phyloP scores from a whole-genome alignment of 2,329 filamentous ascomycete species.

The Penicillium sp. region DNA sequence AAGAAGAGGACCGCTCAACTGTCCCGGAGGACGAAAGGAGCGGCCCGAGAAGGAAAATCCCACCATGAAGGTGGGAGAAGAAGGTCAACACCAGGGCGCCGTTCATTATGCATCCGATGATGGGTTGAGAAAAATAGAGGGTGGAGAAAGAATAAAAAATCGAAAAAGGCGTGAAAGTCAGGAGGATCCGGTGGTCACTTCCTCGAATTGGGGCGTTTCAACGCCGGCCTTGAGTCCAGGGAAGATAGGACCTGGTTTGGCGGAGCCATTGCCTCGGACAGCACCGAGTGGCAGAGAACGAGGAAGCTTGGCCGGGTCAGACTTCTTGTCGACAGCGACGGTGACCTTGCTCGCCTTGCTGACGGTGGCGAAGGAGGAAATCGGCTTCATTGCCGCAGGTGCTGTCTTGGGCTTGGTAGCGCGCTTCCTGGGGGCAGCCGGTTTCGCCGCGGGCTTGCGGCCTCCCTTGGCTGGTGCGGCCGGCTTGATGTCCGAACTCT shows the following conservation, averaged over 20 bases:
- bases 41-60: slow-evolving; percentile 16
- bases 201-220: slow-evolving; percentile 10
- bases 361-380: slow-evolving; percentile 43
- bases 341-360: slow-evolving; percentile 38
- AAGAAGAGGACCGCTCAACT: background rate
- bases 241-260: slow-evolving; percentile 31
- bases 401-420: slow-evolving; percentile 16
- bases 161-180: slow-evolving; percentile 11
- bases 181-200: slow-evolving; percentile 12
- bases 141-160: slow-evolving; percentile 10
- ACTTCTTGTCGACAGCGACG: slow-evolving; percentile 34
- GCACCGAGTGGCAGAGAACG: slow-evolving; percentile 42
- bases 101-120: slow-evolving; percentile 27
- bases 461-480: slow-evolving; percentile 34
- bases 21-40: background rate
- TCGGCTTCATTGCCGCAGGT: slow-evolving; percentile 35
- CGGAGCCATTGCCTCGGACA: slow-evolving; percentile 43
- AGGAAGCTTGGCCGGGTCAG: slow-evolving; percentile 42
- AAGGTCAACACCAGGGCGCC: slow-evolving; percentile 18
- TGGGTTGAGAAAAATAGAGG: background rate
- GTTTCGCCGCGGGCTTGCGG: slow-evolving; percentile 18
- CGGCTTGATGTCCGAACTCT: slow-evolving; percentile 20
- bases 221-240: slow-evolving; percentile 33
- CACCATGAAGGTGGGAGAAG: slow-evolving; percentile 12
- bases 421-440: slow-evolving; percentile 21